Percentiles rank a stretch among this genome's conserved stretches.
phyloP scores from a whole-genome alignment of 2,329 filamentous ascomycete species.

The Diplodia mutila region DNA sequence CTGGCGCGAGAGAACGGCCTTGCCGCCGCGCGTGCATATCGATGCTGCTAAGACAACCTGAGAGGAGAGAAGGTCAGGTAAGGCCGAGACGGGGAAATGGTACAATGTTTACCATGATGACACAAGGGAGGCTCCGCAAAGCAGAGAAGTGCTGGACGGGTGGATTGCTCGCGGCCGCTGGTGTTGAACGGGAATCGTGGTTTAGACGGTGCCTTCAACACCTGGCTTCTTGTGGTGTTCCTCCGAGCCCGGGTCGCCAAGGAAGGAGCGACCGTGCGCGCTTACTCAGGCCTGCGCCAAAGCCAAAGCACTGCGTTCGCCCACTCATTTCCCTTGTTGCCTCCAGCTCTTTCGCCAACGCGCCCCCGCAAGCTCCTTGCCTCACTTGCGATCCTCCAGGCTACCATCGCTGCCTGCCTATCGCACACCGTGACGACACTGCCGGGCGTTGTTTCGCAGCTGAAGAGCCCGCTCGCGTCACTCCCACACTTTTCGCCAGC shows the following conservation, averaged over 20 bases:
- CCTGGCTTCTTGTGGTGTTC: constrained; percentile 25
- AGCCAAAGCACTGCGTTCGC: constrained; percentile 12
- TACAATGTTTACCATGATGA: constrained; percentile 13
- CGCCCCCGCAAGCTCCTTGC: constrained; percentile 12
- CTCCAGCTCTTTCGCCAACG: constrained; percentile 17
- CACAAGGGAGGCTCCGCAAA: not conserved
- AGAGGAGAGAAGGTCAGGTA: constrained; percentile 17
- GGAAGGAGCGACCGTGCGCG: constrained; percentile 16
- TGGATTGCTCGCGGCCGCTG: not conserved
- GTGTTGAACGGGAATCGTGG: not conserved
- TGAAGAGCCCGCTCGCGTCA: not conserved
- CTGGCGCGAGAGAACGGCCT: constrained; percentile 95
- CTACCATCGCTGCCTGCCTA: not conserved
- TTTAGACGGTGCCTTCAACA: constrained; percentile 17
- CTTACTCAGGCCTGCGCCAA: constrained; percentile 14
- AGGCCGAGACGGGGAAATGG: not conserved
- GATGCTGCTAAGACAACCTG: constrained; percentile 98
- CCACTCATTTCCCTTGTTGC: constrained; percentile 22
- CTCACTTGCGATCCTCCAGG: constrained; percentile 13
- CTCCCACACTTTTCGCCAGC: constrained; percentile 1
- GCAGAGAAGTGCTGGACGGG: not conserved
- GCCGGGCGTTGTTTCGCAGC: not conserved
- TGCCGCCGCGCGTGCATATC: constrained; percentile 97
- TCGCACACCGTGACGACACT: not conserved
- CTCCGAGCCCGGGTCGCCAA: constrained; percentile 14